Evolutionary conservation across 192 early-diverging fungal species (phyloP).

Genomic region (Funneliformis mosseae): DNA sequence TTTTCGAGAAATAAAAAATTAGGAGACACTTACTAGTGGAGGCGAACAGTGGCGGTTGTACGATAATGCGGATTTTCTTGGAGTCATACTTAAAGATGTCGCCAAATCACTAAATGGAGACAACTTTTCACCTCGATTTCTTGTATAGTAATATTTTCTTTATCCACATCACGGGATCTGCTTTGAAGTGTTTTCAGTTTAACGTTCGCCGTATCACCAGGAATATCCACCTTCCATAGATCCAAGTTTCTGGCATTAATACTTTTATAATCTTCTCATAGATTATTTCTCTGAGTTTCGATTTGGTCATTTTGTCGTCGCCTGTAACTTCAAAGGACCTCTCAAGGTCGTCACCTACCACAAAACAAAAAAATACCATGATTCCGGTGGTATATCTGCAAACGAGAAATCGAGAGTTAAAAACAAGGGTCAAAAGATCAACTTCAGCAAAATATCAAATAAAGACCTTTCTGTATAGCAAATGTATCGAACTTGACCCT

Average conservation of each 20-base stretch:
- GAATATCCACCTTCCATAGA: conserved; percentile 28
- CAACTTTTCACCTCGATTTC: conserved; percentile 26
- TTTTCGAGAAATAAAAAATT: conserved; percentile 23
- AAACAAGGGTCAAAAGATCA: neutral
- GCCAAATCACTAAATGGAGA: conserved; percentile 27
- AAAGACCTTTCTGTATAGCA: too few species aligned
- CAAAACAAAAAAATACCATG: conserved; percentile 32
- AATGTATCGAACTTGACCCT: too few species aligned
- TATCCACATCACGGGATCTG: neutral
- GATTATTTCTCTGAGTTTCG: conserved; percentile 21
- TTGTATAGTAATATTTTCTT: conserved; percentile 28
- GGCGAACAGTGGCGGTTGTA: neutral
- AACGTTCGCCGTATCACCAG: conserved; percentile 14
- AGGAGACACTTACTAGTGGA: conserved; percentile 17
- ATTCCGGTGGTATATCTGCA: conserved; percentile 22
- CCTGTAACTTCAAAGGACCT: conserved; percentile 23
- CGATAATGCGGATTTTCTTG: conserved; percentile 23
- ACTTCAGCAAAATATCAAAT: too few species aligned
- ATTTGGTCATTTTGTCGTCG: conserved; percentile 1
- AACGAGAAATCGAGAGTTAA: conserved; percentile 24
- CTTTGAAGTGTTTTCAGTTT: conserved; percentile 30
- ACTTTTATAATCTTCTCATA: conserved; percentile 25
- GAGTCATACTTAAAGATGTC: conserved; percentile 28
- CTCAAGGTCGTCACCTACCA: neutral
- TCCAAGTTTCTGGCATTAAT: conserved; percentile 5